phyloP scores from a whole-genome alignment of 2,329 filamentous ascomycete genomes.

The Penicillium paneum region DNA sequence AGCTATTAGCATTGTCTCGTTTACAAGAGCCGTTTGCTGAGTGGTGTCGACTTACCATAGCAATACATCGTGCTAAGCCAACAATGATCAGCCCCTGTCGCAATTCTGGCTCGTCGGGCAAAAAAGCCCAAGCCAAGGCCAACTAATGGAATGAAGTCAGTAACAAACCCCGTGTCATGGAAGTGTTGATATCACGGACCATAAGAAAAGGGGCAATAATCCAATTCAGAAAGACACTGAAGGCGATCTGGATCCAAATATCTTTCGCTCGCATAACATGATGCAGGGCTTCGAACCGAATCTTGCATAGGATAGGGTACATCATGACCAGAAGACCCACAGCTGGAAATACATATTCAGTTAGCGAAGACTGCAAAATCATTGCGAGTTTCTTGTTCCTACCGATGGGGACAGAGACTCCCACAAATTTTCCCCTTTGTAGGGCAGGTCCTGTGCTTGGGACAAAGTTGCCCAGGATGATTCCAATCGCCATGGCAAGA shows the following conservation, averaged over 20 bases:
- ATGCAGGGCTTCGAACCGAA: constrained; percentile 73
- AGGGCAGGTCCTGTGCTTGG: constrained; percentile 59
- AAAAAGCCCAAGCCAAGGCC: constrained; percentile 50
- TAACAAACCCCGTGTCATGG: accelerated
- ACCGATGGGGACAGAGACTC: constrained; percentile 66
- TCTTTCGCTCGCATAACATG: constrained; percentile 58
- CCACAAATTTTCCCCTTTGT: constrained; percentile 69
- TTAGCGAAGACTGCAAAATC: not conserved
- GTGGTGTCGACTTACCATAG: constrained; percentile 62
- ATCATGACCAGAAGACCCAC: constrained; percentile 87
- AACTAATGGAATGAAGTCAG: constrained; percentile 29
- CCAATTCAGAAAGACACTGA: constrained; percentile 80
- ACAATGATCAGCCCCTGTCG: constrained; percentile 73
- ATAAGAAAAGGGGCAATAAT: constrained; percentile 79
- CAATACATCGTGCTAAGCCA: constrained; percentile 79
- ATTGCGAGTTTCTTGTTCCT: constrained; percentile 17
- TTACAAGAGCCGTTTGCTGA: not conserved
- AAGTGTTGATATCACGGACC: constrained; percentile 47
- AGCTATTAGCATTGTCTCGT: constrained; percentile 1
- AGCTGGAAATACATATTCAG: constrained; percentile 48
- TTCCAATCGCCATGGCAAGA: constrained; percentile 71
- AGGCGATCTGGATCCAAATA: constrained; percentile 75
- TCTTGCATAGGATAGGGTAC: constrained; percentile 89
- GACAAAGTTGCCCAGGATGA: constrained; percentile 74
- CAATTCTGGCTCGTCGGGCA: constrained; percentile 50